A percentile compares a stretch with the other conserved stretches of the same genome.
These are phyloP conservation scores for Apostasia shenzhenica DNA, from an alignment of 106 monocot genomes.

Conservation along the genomic window DNA sequence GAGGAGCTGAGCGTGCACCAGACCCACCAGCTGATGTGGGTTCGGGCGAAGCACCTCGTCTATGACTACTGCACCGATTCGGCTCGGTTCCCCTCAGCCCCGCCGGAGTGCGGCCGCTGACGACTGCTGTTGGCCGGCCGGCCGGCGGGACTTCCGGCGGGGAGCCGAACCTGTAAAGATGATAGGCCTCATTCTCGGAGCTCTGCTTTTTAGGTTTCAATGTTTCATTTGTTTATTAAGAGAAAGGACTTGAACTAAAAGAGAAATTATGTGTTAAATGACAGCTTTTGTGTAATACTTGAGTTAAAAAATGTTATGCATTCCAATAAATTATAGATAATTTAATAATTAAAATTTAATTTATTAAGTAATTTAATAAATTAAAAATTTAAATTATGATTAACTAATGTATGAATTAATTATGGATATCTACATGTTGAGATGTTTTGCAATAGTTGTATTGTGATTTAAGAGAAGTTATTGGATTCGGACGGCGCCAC, in stretches of 20 bases:
- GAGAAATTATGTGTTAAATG: neutral
- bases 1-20: conserved; percentile 77
- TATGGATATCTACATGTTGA: no score
- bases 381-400: no score
- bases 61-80: conserved; percentile 78
- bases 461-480: no score
- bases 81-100: conserved; percentile 40
- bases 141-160: no score
- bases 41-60: conserved; percentile 64
- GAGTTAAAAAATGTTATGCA: no score
- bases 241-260: neutral
- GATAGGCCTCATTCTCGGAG: neutral
- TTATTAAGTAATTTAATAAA: no score
- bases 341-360: no score
- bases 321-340: no score
- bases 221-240: neutral
- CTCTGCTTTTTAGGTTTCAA: neutral
- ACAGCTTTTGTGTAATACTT: neutral
- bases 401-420: no score
- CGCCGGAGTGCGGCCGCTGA: conserved; percentile 49
- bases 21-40: conserved; percentile 88
- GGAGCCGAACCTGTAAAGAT: no score
- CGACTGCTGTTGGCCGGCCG: neutral
- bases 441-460: no score
- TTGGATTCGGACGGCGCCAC: no score